Percentiles rank a stretch among this genome's conserved stretches.
Conservation (phyloP, 352 stramenopile species). For the Globisporangium echinulatum region DNA sequence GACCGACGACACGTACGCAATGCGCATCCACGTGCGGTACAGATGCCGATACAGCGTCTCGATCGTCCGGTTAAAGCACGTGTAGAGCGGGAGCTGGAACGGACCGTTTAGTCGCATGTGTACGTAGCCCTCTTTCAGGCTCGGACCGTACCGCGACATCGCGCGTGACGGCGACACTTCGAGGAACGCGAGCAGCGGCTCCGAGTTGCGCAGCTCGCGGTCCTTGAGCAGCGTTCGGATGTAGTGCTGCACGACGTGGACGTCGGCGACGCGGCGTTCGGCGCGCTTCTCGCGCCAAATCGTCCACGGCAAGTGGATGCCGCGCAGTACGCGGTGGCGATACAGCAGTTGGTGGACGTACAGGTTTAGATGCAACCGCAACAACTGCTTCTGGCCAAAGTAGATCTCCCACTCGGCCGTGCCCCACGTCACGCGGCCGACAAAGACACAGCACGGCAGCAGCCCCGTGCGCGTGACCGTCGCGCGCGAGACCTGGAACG, state of each 20-base stretch:
- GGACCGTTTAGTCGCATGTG: constrained; percentile 87
- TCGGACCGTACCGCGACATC: constrained; percentile 69
- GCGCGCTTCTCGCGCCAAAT: constrained; percentile 80
- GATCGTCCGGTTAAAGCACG: constrained; percentile 80
- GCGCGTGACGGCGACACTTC: constrained; percentile 73
- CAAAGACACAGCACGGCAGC: constrained; percentile 79
- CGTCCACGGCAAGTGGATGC: constrained; percentile 62
- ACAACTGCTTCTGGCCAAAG: constrained; percentile 81
- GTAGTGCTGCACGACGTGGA: constrained; percentile 71
- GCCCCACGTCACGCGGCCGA: constrained; percentile 71
- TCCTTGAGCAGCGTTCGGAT: constrained; percentile 58
- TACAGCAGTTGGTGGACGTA: constrained; percentile 45
- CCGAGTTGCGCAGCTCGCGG: constrained; percentile 62
- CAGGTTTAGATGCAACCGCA: constrained; percentile 67
- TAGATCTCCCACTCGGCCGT: constrained; percentile 80
- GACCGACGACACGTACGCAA: constrained; percentile 74
- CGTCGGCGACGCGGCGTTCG: constrained; percentile 56
- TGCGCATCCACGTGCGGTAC: constrained; percentile 83
- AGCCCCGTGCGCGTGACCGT: constrained; percentile 60
- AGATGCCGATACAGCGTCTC: constrained; percentile 78
- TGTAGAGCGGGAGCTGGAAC: constrained; percentile 81
- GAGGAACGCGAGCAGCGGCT: constrained; percentile 71
- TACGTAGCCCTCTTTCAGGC: constrained; percentile 82
- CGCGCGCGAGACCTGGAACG: constrained; percentile 67
- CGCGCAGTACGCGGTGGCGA: constrained; percentile 33